Evolutionary conservation across 352 stramenopile genomes (phyloP).

Genomic region (Aphanomyces astaci): DNA sequence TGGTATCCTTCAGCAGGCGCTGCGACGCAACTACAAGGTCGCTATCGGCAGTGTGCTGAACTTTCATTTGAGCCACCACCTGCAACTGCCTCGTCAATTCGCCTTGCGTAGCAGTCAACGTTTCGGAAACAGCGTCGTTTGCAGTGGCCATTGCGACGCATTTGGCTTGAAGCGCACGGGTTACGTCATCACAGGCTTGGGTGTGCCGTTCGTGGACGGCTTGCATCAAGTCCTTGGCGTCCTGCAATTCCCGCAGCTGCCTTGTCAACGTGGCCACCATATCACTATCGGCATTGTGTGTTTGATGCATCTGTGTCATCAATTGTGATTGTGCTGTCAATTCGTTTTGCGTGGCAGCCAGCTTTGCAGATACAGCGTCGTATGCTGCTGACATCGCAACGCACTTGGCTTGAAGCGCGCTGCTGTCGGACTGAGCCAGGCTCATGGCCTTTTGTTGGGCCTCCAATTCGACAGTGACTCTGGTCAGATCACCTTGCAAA

Average conservation of each 20-base stretch:
- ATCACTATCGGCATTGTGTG: neutral
- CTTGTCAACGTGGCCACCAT: neutral
- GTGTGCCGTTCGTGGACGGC: too few relatives aligned
- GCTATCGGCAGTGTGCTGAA: neutral
- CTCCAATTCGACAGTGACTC: neutral
- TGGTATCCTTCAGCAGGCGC: too few relatives aligned
- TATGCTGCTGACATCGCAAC: neutral
- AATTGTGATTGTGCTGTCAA: neutral
- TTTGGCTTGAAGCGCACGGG: too few relatives aligned
- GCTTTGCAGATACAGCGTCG: neutral
- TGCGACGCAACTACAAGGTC: neutral
- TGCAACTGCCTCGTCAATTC: too few relatives aligned
- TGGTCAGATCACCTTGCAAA: neutral
- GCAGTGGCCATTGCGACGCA: too few relatives aligned
- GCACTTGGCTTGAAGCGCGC: neutral
- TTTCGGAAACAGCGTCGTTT: too few relatives aligned
- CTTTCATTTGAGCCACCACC: too few relatives aligned
- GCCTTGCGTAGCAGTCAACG: too few relatives aligned
- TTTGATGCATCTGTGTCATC: neutral
- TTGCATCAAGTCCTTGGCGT: too few relatives aligned
- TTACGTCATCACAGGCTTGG: too few relatives aligned
- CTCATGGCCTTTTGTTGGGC: neutral
- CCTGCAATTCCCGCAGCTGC: neutral
- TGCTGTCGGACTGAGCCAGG: neutral
- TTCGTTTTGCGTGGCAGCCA: neutral